Conservation (phyloP, 1,139 yeast species). For the Lodderomyces theae region DNA sequence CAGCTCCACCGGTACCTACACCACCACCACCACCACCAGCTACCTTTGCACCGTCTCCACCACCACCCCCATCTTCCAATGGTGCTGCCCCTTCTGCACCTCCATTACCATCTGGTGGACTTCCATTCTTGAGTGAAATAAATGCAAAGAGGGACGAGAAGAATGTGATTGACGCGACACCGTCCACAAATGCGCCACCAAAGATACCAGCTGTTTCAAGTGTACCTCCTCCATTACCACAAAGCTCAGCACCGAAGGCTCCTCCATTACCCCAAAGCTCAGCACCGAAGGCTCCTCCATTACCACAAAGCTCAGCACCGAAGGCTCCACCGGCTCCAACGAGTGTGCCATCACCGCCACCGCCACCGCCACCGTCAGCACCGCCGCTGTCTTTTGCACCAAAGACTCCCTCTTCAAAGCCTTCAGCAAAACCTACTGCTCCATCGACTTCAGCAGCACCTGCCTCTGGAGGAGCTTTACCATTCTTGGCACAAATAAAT, state of each 20-base stretch:
- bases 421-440: conserved; percentile 11
- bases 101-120: conserved; percentile 24
- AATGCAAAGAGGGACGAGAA: conserved; percentile 53
- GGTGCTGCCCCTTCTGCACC: conserved; percentile 21
- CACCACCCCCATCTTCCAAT: not conserved
- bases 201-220: conserved; percentile 4
- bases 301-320: conserved; percentile 18
- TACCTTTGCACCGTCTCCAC: not conserved
- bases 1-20: conserved; percentile 4
- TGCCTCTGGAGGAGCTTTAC: conserved; percentile 30
- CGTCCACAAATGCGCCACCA: conserved; percentile 10
- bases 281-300: conserved; percentile 17
- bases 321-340: conserved; percentile 11
- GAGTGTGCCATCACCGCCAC: conserved; percentile 12
- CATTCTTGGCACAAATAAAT: conserved; percentile 43
- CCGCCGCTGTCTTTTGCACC: conserved; percentile 19
- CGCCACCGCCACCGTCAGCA: conserved; percentile 16
- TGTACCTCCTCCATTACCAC: conserved; percentile 12
- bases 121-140: conserved; percentile 56
- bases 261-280: conserved; percentile 18
- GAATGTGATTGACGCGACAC: conserved; percentile 53
- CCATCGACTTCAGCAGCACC: conserved; percentile 18
- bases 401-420: conserved; percentile 13
- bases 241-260: conserved; percentile 13
- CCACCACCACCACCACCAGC: conserved; percentile 5